Percentiles rank a stretch among this genome's conserved stretches.
Conservation (phyloP, 2,329 filamentous ascomycete genomes). For the Penicillium sclerotigenum region DNA sequence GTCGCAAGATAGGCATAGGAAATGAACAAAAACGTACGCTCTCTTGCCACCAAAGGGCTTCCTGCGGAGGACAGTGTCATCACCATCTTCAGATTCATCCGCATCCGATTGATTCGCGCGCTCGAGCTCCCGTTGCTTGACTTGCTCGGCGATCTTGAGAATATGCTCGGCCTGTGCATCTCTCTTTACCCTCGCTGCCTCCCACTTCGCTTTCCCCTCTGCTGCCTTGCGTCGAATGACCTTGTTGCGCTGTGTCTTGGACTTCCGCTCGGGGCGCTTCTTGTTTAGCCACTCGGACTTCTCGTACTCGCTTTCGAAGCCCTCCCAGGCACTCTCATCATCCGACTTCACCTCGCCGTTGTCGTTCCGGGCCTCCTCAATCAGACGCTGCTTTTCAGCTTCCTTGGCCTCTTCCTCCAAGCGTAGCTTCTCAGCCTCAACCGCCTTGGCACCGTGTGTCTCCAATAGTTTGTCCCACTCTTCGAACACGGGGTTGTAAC, state of each 20-base stretch:
- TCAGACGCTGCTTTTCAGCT: conserved; percentile 63
- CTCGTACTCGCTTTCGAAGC: conserved; percentile 75
- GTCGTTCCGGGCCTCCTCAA: conserved; percentile 70
- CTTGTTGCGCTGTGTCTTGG: conserved; percentile 79
- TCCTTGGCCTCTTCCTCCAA: conserved; percentile 66
- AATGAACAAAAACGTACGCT: conserved; percentile 37
- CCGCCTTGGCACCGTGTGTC: conserved; percentile 71
- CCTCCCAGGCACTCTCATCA: conserved; percentile 89
- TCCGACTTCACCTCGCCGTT: conserved; percentile 74
- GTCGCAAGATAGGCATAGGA: conserved; percentile 1
- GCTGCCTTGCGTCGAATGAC: conserved; percentile 85
- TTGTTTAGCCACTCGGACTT: conserved; percentile 63
- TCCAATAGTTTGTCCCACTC: conserved; percentile 78
- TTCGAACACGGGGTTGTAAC: conserved; percentile 85
- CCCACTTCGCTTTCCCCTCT: conserved; percentile 72
- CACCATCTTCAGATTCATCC: conserved; percentile 50
- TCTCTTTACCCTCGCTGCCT: conserved; percentile 69
- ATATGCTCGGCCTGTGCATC: conserved; percentile 69
- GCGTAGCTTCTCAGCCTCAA: conserved; percentile 74
- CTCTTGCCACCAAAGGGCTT: conserved; percentile 67
- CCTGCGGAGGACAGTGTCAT: conserved; percentile 64
- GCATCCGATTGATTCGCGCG: conserved; percentile 37
- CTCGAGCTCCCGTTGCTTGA: conserved; percentile 51
- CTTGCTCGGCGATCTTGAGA: conserved; percentile 61
- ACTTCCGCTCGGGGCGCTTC: conserved; percentile 82